Evolutionary conservation across 768 basidiomycete genomes (phyloP).

Genomic region (Pholiota conissans): DNA sequence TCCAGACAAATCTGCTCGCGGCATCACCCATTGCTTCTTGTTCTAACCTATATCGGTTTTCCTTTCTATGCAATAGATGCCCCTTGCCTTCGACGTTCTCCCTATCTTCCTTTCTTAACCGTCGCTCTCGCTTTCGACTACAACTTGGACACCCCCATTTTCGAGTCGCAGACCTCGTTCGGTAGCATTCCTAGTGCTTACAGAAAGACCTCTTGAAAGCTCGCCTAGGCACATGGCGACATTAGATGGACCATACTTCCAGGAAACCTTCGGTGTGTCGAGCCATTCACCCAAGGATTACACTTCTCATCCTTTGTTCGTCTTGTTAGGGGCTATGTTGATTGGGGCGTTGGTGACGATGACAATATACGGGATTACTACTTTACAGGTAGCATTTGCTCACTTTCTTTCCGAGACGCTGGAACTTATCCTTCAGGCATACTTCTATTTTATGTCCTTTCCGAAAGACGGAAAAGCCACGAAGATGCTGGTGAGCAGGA

Average conservation of each 20-base stretch:
- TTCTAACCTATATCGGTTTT: background rate
- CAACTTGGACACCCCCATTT: background rate
- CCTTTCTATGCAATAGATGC: background rate
- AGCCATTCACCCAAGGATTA: background rate
- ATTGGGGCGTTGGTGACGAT: slow-evolving; percentile 36
- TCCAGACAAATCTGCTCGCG: background rate
- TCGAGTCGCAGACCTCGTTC: background rate
- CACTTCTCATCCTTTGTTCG: too few species aligned
- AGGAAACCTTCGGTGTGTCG: slow-evolving; percentile 14
- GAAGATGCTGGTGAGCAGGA: slow-evolving; percentile 31
- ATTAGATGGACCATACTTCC: background rate
- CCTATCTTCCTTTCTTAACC: background rate
- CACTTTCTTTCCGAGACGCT: background rate
- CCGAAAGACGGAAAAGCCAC: slow-evolving; percentile 33
- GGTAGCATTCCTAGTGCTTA: background rate
- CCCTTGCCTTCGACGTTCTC: slow-evolving; percentile 4
- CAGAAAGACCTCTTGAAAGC: background rate
- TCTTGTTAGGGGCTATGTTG: slow-evolving; percentile 37
- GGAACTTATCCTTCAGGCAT: slow-evolving; percentile 26
- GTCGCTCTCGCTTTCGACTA: background rate
- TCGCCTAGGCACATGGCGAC: slow-evolving; percentile 1
- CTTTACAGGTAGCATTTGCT: slow-evolving; percentile 33
- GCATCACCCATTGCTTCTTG: slow-evolving; percentile 6
- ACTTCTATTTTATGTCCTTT: slow-evolving; percentile 42
- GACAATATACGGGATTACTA: slow-evolving; percentile 44